Conservation (phyloP, 2,329 filamentous ascomycete genomes). For the Pseudofabraea citricarpa region DNA sequence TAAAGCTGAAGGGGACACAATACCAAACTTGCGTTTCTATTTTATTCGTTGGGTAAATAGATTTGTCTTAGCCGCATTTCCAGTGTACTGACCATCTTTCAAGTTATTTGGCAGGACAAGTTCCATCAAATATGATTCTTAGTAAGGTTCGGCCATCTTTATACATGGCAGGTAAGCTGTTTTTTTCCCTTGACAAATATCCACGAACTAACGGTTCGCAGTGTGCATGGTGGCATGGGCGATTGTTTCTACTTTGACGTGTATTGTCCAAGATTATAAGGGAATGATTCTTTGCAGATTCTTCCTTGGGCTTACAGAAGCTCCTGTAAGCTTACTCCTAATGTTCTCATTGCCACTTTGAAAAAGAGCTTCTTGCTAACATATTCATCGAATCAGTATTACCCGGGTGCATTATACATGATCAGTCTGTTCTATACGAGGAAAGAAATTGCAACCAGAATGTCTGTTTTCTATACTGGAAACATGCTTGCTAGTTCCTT, state of each 20-base stretch:
- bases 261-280: slow-evolving; percentile 40
- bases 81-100: too few relatives aligned
- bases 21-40: slow-evolving; percentile 19
- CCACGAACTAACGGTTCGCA: too few relatives aligned
- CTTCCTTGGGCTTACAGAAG: slow-evolving; percentile 47
- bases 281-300: slow-evolving; percentile 46
- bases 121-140: slow-evolving; percentile 45
- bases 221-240: slow-evolving; percentile 34
- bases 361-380: too few relatives aligned
- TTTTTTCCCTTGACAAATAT: too few relatives aligned
- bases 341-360: too few relatives aligned
- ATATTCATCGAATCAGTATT: too few relatives aligned
- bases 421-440: slow-evolving; percentile 43
- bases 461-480: slow-evolving; percentile 32
- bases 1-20: slow-evolving; percentile 34
- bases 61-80: slow-evolving; percentile 42
- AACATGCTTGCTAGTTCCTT: slow-evolving; percentile 32
- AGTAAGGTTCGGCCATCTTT: slow-evolving; percentile 23
- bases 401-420: slow-evolving; percentile 41
- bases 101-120: too few relatives aligned
- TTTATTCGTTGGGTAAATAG: slow-evolving; percentile 39
- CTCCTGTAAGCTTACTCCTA: too few relatives aligned
- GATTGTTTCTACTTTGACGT: slow-evolving; percentile 42
- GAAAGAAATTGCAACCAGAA: slow-evolving; percentile 29
- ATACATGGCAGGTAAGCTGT: too few relatives aligned